phyloP scores from a whole-genome alignment of 129 eudicot genomes.

The Cynara cardunculus region DNA sequence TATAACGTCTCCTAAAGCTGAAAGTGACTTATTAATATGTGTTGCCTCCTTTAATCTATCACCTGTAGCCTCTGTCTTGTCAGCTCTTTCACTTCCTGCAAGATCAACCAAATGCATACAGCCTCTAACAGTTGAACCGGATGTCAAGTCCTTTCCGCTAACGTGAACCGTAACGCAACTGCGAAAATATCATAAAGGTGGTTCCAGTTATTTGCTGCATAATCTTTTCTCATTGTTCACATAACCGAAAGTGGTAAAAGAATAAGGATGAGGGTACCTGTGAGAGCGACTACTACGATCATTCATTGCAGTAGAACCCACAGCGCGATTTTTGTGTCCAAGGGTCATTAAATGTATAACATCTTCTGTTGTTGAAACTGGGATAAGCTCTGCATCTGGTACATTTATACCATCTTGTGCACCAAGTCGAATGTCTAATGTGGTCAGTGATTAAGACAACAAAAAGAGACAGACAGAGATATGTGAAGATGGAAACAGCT shows the following conservation, averaged over 20 bases:
- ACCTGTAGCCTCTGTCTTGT: conserved; percentile 71
- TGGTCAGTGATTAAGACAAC: conserved; percentile 49
- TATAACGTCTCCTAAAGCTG: conserved; percentile 82
- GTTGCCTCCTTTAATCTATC: conserved; percentile 77
- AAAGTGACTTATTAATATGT: conserved; percentile 67
- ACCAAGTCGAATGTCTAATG: conserved; percentile 78
- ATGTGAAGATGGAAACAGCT: neutral
- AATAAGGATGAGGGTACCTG: conserved; percentile 43
- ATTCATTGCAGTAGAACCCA: conserved; percentile 78
- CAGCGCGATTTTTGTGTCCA: conserved; percentile 88
- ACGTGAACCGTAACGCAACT: conserved; percentile 90
- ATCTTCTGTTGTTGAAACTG: conserved; percentile 66
- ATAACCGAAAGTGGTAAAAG: neutral
- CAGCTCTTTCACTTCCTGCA: conserved; percentile 88
- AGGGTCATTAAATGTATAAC: conserved; percentile 69
- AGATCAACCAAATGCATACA: conserved; percentile 87
- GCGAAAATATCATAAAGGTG: conserved; percentile 6
- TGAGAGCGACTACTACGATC: conserved; percentile 93
- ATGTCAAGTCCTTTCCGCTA: conserved; percentile 58
- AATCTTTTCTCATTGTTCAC: neutral
- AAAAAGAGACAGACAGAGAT: neutral
- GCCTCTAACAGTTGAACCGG: conserved; percentile 60
- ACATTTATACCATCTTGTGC: conserved; percentile 73
- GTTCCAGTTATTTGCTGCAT: neutral
- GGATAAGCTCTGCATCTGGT: conserved; percentile 75